These are phyloP conservation scores for Paecilomyces niveus DNA, from an alignment of 2,329 filamentous ascomycete genomes.

Conservation along the genomic window DNA sequence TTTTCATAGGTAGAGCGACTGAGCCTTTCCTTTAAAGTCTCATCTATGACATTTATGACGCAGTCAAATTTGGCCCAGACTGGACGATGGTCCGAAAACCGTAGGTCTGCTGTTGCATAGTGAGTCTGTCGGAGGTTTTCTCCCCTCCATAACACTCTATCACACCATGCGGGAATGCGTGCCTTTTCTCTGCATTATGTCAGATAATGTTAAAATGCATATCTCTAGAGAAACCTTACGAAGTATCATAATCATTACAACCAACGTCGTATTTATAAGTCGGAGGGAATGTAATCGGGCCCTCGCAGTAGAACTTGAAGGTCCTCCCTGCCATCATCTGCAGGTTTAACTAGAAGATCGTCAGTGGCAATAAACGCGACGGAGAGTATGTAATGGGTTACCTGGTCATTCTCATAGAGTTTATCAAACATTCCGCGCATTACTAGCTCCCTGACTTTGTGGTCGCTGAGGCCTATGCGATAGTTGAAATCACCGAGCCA, in stretches of 20 bases:
- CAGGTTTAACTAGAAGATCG: slow-evolving; percentile 61
- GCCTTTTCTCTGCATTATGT: slow-evolving; percentile 64
- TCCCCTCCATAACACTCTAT: slow-evolving; percentile 84
- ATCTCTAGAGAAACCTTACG: slow-evolving; percentile 46
- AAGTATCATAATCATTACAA: slow-evolving; percentile 83
- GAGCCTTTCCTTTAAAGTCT: slow-evolving; percentile 63
- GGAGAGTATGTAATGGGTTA: slow-evolving; percentile 24
- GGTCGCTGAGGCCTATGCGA: slow-evolving; percentile 76
- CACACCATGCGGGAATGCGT: slow-evolving; percentile 94
- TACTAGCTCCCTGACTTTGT: slow-evolving; percentile 68
- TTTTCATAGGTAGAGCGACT: slow-evolving; percentile 66
- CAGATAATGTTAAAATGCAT: background rate
- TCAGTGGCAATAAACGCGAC: background rate
- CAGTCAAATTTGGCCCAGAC: slow-evolving; percentile 88
- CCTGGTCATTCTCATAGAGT: slow-evolving; percentile 87
- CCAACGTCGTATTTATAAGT: slow-evolving; percentile 96
- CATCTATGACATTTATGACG: slow-evolving; percentile 71
- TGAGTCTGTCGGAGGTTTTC: slow-evolving; percentile 71
- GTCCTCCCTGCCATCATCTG: slow-evolving; percentile 91
- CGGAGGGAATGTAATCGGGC: slow-evolving; percentile 77
- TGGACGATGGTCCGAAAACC: slow-evolving; percentile 92
- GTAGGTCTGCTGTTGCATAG: slow-evolving; percentile 74
- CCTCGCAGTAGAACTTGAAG: slow-evolving; percentile 89
- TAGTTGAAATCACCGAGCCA: slow-evolving; percentile 99
- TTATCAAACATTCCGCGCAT: slow-evolving; percentile 65